Evolutionary conservation across 768 basidiomycete species (phyloP).

Genomic region (Suillus weaverae): DNA sequence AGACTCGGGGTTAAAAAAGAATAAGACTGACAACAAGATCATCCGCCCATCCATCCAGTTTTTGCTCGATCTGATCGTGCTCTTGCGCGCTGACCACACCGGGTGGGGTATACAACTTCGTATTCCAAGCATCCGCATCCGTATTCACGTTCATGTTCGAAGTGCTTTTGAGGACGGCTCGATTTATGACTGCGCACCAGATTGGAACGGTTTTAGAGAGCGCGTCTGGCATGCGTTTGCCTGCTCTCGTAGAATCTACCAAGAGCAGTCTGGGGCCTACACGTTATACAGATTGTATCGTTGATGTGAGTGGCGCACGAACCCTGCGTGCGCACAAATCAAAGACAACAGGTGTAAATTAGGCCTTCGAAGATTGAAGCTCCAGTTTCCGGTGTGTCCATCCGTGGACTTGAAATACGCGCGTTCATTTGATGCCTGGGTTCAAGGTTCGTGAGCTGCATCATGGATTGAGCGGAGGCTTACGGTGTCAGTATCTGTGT

Average conservation of each 20-base stretch:
- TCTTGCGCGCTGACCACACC: slow-evolving; percentile 72
- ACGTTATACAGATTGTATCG: slow-evolving; percentile 6
- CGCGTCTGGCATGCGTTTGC: slow-evolving; percentile 93
- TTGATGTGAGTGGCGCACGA: not conserved
- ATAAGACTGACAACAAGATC: slow-evolving; percentile 57
- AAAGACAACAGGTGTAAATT: slow-evolving; percentile 77
- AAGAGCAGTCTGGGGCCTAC: slow-evolving; percentile 59
- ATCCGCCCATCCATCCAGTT: slow-evolving; percentile 67
- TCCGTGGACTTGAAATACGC: slow-evolving; percentile 95
- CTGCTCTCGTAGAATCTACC: slow-evolving; percentile 90
- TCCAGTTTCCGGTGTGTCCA: slow-evolving; percentile 83
- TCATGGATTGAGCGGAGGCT: slow-evolving; percentile 14
- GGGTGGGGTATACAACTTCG: slow-evolving; percentile 67
- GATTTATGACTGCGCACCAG: slow-evolving; percentile 91
- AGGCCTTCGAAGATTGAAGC: slow-evolving; percentile 78
- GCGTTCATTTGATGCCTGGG: slow-evolving; percentile 17
- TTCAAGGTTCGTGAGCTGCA: slow-evolving; percentile 13
- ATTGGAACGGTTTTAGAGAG: slow-evolving; percentile 92
- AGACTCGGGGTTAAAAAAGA: not conserved
- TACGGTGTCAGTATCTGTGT: slow-evolving; percentile 70
- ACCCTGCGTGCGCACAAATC: slow-evolving; percentile 61
- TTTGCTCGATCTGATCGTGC: slow-evolving; percentile 70
- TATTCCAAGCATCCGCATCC: slow-evolving; percentile 48
- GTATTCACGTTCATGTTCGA: not conserved
- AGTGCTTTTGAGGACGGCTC: slow-evolving; percentile 41